Evolutionary conservation across 1,284 basidiomycete species (phyloP), one percentile per base, ranked within the genome.

Genomic region (Veloporphyrellus conicus): DNA sequence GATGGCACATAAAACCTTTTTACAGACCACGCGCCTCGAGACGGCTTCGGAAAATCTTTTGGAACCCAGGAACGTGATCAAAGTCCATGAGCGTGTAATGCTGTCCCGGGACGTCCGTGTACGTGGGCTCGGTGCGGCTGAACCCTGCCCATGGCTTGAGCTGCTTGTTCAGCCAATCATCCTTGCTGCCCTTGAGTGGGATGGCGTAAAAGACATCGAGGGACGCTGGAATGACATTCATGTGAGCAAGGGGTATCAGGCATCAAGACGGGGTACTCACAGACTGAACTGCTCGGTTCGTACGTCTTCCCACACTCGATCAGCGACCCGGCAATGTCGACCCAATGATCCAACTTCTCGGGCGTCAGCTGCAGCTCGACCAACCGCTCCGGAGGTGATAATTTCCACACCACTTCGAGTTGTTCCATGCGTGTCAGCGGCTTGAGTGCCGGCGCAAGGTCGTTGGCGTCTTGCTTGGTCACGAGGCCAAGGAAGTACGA

Each of bases 41-140:
- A 38, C 57, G 54, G 20, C 4, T 49, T 9, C 66, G 54, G 50
- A 64, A 67, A 43, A 68, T 64, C 48, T 58, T 64, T 49, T 64
- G 66, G 59, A 64, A 67, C 2, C 46, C 51, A 4, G 64, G 59
- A 10, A 64, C 66, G 22, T 68, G 63, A 36, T 68, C 64, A 38
- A 62, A 60, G 49, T 68, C 59, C 66, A 64, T 68, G 27, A 64
- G 57, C 5, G 63, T 68, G 47, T 64, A 64, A 44, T 64, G 63
- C 8, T 59, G 59, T 40, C 63, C 66, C 0, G 66, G 66, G 2
- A 68, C 63, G 16, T 64, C 63, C 4, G 52, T 64, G 5, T 57
- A 64, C 9, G 54, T 14, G 8, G 63, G 47, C 36, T 66, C 61
- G 23, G 35, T 12, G 4, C 63, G 61, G 34, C 57, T 54, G 56